Conservation (phyloP, 2,329 filamentous ascomycete species). For the Sporothrix luriei region DNA sequence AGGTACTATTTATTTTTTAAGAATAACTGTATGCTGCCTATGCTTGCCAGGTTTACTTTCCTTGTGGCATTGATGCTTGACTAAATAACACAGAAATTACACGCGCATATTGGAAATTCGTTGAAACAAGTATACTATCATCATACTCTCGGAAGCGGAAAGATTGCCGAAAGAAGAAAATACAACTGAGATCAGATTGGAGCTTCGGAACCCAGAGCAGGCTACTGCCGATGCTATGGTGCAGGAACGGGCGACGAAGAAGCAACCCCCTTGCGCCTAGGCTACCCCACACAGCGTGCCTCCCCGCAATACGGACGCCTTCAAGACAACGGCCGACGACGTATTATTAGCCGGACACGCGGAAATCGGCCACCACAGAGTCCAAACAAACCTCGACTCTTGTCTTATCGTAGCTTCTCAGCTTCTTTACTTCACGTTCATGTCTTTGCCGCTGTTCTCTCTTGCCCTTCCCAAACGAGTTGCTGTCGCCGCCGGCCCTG, state of each 20-base stretch:
- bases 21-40: too few species aligned
- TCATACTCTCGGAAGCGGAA: background rate
- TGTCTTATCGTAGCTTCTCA: background rate
- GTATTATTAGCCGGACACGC: conserved; percentile 20
- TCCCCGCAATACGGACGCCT: conserved; percentile 18
- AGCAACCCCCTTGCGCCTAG: background rate
- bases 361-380: background rate
- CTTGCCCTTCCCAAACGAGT: background rate
- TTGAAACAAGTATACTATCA: background rate
- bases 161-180: conserved; percentile 7
- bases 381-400: background rate
- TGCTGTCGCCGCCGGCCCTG: background rate
- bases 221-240: conserved; percentile 12
- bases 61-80: background rate
- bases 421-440: background rate
- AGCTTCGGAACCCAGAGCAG: conserved; percentile 15
- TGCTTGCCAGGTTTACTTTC: too few species aligned
- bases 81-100: background rate
- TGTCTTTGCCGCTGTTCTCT: conserved; percentile 1
- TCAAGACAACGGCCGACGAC: conserved; percentile 4
- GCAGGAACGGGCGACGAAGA: background rate
- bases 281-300: conserved; percentile 22
- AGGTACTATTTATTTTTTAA: too few species aligned
- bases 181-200: background rate
- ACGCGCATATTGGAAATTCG: too few species aligned